Conservation (phyloP, 192 early-diverging fungal genomes). For the Globomyces pollinis-pini region DNA sequence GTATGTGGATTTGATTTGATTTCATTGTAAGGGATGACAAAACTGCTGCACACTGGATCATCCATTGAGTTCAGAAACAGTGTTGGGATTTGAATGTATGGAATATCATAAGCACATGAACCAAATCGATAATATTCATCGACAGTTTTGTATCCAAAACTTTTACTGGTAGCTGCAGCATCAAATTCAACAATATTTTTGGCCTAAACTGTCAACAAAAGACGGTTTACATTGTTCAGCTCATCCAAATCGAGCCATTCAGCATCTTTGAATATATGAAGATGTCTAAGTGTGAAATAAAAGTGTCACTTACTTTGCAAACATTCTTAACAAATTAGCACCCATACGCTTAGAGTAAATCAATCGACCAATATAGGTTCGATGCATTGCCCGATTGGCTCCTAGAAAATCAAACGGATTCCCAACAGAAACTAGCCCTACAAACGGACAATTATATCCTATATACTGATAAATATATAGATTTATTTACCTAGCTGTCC, state of each 20-base stretch:
- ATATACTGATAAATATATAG: no score
- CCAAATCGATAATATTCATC: constrained; percentile 59
- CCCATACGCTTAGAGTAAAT: constrained; percentile 57
- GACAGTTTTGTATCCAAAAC: constrained; percentile 74
- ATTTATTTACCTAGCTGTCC: no score
- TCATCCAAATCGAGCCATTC: constrained; percentile 39
- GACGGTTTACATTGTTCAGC: no score
- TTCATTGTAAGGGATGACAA: constrained; percentile 66
- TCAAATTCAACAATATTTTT: constrained; percentile 76
- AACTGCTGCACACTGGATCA: constrained; percentile 74
- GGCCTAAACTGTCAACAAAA: no score
- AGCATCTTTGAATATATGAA: constrained; percentile 35
- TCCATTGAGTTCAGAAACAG: constrained; percentile 79
- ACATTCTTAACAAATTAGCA: constrained; percentile 42
- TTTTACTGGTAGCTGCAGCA: constrained; percentile 57
- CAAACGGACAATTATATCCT: constrained; percentile 66
- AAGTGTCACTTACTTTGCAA: constrained; percentile 10
- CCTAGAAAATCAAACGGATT: constrained; percentile 80
- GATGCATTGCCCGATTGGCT: constrained; percentile 36
- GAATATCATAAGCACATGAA: constrained; percentile 29
- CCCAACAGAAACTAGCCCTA: constrained; percentile 67
- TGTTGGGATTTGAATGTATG: constrained; percentile 61
- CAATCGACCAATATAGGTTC: constrained; percentile 45
- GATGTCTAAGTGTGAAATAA: constrained; percentile 17
- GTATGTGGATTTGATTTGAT: constrained; percentile 69